phyloP scores from a whole-genome alignment of 495 filamentous ascomycete genomes.

The Baudoinia panamericana region DNA sequence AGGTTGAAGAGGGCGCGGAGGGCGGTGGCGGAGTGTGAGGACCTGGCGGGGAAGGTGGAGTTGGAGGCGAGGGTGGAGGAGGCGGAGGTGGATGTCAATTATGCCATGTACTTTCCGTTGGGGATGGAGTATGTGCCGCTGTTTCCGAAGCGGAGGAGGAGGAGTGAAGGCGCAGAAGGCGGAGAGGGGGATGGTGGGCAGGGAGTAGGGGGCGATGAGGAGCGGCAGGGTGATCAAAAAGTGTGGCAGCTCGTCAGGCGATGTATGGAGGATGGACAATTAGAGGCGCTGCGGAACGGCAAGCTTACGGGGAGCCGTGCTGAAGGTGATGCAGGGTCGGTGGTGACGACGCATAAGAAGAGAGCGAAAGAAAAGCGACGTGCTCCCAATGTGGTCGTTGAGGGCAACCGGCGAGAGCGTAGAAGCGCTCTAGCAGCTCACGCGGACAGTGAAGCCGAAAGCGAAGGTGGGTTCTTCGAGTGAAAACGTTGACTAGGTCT shows the following conservation, averaged over 20 bases:
- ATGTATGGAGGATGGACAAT: conserved; percentile 51
- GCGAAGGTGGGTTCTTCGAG: conserved; percentile 13
- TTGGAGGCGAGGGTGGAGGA: conserved; percentile 39
- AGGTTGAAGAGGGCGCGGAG: conserved; percentile 34
- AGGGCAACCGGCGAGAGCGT: conserved; percentile 1
- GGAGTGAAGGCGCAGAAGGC: conserved; percentile 21
- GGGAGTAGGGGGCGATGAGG: no score
- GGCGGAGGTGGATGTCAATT: conserved; percentile 68
- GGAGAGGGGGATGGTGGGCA: conserved; percentile 10
- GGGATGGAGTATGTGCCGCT: conserved; percentile 67
- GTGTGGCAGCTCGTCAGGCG: conserved; percentile 61
- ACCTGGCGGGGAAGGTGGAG: conserved; percentile 35
- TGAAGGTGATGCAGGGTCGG: background rate
- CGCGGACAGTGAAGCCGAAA: conserved; percentile 5
- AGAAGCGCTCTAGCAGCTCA: conserved; percentile 1
- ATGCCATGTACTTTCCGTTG: conserved; percentile 71
- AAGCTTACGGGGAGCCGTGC: conserved; percentile 27
- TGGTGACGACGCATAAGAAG: background rate
- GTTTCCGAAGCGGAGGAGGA: conserved; percentile 43
- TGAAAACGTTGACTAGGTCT: no score
- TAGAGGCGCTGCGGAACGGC: conserved; percentile 36
- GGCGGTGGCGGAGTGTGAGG: conserved; percentile 31
- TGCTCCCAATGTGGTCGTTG: background rate
- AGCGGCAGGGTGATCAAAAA: conserved; percentile 35
- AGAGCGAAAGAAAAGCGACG: background rate